These are phyloP conservation scores for Fraxinus latifolia DNA, from an alignment of 305 asterid species.

Conservation along the genomic window DNA sequence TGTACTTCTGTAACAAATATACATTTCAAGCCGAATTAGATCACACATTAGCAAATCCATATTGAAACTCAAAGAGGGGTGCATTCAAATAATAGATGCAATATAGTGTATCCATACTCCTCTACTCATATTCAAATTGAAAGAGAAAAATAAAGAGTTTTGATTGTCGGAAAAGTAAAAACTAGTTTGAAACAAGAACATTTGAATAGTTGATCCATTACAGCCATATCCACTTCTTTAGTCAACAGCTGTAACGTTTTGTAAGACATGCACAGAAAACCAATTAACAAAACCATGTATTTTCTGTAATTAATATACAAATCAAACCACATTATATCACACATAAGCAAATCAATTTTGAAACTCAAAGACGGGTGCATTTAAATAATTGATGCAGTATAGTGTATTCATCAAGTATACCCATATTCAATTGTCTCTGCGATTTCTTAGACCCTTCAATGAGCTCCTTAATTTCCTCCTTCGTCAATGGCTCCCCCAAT, in stretches of 20 bases:
- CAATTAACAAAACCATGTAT: neutral
- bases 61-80: neutral
- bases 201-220: neutral
- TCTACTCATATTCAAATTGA: slow-evolving; percentile 55
- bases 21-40: neutral
- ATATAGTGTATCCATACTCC: neutral
- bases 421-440: slow-evolving; percentile 71
- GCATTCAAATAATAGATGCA: neutral
- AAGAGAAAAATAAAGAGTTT: neutral
- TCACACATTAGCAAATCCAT: neutral
- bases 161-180: neutral
- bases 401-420: slow-evolving; percentile 28
- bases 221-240: neutral
- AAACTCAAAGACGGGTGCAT: neutral
- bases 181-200: neutral
- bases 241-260: neutral
- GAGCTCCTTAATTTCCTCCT: slow-evolving; percentile 64
- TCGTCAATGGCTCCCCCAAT: slow-evolving; percentile 71
- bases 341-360: neutral
- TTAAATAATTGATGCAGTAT: neutral
- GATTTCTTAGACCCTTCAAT: slow-evolving; percentile 49
- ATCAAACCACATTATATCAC: slow-evolving; percentile 1
- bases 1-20: neutral
- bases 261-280: slow-evolving; percentile 13
- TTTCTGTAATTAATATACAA: neutral